Evolutionary conservation across 768 basidiomycete species (phyloP), one percentile per base, ranked within the genome.

Genomic region (Amanita pseudoporphyria): DNA sequence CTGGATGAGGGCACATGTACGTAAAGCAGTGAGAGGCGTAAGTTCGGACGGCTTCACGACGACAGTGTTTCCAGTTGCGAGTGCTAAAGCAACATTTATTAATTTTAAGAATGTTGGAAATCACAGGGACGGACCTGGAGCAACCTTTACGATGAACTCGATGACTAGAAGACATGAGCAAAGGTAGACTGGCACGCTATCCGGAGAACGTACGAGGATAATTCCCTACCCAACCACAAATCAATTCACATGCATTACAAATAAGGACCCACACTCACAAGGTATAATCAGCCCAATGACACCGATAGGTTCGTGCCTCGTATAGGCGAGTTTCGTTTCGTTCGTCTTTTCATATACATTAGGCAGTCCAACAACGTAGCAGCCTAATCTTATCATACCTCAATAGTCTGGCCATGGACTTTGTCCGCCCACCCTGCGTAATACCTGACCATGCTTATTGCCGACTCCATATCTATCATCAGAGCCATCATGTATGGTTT

Each of bases 401-500:
- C 87, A 61, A 90, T 81, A 6, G 79, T 80, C 62, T 87, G 77
- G 5, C 87, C 88, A 4, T 74, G 69, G 47, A 85, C 66, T 68
- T 94, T 95, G 70, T 93, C 92, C 18, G 90, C 87, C 82, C 87
- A 88, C 14, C 92, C 93, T 36, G 81, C 87, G 58, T 85, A 97
- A 68, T 94, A 95, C 30, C 78, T 71, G 55, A 91, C 16, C 16
- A 40, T 9, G 42, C 26, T 32, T 39, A 19, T 42, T 38, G 13
- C 22, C 47, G 9, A 30, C 28, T 3, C 22, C 14, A 44, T 9
- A 1, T 30, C 26, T 12, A 3, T n/a, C 16, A 30, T 31, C 6
- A 30, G 14, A 7, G 16, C 28, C n/a, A 7, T 9, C 13, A 22
- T 28, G n/a, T 44, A 28, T 16, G 14, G 31, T 16, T 28, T 44